Evolutionary conservation across 2,329 filamentous ascomycete species (phyloP), one percentile per base, ranked within the genome.

Genomic region (Macrophomina tecta): DNA sequence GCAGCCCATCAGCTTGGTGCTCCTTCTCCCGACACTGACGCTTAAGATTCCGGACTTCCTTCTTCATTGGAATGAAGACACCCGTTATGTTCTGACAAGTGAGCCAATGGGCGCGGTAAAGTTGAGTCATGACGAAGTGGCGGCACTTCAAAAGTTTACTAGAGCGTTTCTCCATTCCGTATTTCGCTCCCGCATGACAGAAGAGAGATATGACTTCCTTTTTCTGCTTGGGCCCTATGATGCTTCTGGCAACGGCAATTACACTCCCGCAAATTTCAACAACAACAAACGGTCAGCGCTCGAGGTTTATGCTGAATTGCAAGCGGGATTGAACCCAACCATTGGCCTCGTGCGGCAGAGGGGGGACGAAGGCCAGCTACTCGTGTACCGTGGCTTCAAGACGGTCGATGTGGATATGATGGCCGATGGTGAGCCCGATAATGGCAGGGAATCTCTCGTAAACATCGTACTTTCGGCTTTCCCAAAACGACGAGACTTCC

Each of bases 401-500:
- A 48, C 11, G 6, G 2, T 28, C 8, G 63, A 65, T 8, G 7
- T 51, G 9, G 18, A 30, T 5, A 46, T 55, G 63, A 16, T 14
- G 67, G 30, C 34, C 16, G 68, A 14, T 18, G 64, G 68, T 30
- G 18, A 81, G 75, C 3, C 28, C 28, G 23, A 49, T n/a, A 36
- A 62, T 14, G 58, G 32, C 18, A 32, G 38, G 2, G 32, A 62
- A 9, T 2, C 42, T 16, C 12, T 23, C 14, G n/a, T 62, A 8
- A n/a, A 62, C 1, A 34, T 62, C 18, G 30, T 49, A 9, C 38
- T 34, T 32, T 62, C 58, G 14, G 40, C 9, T 49, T 86, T 86
- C 75, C 84, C 87, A 0, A 85, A 82, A 65, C 82, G 87, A 51
- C 79, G 81, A 3, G 88, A 91, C 71, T 88, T 89, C 58, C 80